A percentile compares a stretch with the other conserved stretches of the same genome.
Conservation (phyloP, 2,329 filamentous ascomycete species). For the Cytospora mali region DNA sequence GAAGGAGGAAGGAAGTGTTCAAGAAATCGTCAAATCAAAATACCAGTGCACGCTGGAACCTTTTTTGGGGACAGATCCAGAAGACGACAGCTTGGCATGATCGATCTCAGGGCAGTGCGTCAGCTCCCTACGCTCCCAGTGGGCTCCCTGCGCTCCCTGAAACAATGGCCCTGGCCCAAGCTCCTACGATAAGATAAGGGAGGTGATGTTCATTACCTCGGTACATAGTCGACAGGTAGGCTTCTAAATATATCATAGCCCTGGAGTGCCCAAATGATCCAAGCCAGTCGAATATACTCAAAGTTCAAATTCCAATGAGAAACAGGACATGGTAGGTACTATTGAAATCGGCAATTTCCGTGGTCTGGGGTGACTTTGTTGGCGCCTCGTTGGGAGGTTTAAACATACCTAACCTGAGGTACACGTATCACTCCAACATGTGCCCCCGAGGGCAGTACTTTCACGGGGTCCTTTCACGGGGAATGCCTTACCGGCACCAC, state of each 20-base stretch:
- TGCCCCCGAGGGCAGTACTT: not conserved
- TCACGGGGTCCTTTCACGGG: slow-evolving; percentile 6
- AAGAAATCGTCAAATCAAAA: not conserved
- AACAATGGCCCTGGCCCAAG: slow-evolving; percentile 24
- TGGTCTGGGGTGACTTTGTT: not conserved
- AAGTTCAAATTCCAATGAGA: not conserved
- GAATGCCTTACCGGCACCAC: not conserved
- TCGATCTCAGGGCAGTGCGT: not conserved
- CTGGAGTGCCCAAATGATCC: too few relatives aligned
- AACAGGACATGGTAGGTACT: not conserved
- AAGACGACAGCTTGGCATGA: slow-evolving; percentile 23
- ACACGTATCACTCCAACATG: too few relatives aligned
- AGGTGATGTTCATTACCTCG: not conserved
- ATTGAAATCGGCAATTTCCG: not conserved
- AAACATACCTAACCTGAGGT: too few relatives aligned
- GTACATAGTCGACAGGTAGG: not conserved
- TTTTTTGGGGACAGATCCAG: slow-evolving; percentile 14
- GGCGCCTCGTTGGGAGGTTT: too few relatives aligned
- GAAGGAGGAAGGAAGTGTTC: slow-evolving; percentile 4
- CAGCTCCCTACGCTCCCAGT: not conserved
- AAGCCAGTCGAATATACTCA: not conserved
- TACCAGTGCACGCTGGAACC: not conserved
- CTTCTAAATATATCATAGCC: not conserved
- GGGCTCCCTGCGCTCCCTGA: slow-evolving; percentile 15
- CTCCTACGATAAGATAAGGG: slow-evolving; percentile 29